Conservation (phyloP, 2,329 filamentous ascomycete genomes). For the Alternaria tenuissima region DNA sequence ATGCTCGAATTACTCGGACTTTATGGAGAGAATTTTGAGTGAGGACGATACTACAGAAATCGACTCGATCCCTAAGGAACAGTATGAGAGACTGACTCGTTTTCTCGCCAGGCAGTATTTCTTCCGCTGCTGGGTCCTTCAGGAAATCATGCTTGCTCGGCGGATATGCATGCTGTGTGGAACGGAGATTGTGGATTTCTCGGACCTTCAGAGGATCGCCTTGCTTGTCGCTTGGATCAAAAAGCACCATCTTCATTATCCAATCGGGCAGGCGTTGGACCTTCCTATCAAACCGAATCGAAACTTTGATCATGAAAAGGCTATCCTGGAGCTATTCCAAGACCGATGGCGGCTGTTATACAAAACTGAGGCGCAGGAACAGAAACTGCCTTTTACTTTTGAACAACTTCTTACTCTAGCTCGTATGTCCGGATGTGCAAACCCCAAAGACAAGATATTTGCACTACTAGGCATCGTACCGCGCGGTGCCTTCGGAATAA, state of each 20-base stretch:
- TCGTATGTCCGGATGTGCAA: neutral
- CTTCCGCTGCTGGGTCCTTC: constrained; percentile 11
- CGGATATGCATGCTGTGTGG: constrained; percentile 3
- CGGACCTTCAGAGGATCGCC: neutral
- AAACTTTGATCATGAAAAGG: neutral
- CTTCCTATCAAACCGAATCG: neutral
- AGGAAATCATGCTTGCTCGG: constrained; percentile 5
- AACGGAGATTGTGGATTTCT: neutral
- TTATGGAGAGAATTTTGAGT: neutral
- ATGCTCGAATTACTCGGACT: neutral
- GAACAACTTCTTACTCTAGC: neutral
- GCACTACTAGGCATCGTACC: constrained; percentile 1
- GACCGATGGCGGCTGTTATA: neutral
- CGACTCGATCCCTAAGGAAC: neutral
- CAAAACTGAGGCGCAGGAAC: neutral
- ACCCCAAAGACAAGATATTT: constrained; percentile 7
- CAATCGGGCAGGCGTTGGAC: neutral
- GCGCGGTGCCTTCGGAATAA: neutral
- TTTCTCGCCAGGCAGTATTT: constrained; percentile 9
- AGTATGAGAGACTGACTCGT: neutral
- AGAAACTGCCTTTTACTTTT: neutral
- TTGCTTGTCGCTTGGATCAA: neutral
- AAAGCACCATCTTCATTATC: neutral
- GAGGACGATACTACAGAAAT: neutral
- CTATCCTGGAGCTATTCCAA: neutral